These are phyloP conservation scores for Creolimax fragrantissima DNA, from an alignment of 78 protist genomes.

Conservation along the genomic window DNA sequence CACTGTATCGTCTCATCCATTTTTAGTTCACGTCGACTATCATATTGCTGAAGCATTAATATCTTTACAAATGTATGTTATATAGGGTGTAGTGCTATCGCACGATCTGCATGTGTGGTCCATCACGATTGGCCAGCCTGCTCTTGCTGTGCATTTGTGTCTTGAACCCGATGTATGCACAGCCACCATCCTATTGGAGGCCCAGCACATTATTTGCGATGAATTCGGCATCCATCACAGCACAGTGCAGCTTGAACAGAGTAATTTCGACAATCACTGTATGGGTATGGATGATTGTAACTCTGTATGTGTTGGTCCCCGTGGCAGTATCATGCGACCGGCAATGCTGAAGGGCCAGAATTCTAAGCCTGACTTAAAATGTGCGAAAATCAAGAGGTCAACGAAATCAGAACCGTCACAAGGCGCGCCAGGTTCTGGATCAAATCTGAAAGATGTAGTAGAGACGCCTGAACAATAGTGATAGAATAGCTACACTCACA, in stretches of 20 bases:
- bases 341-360: background rate
- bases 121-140: conserved; percentile 41
- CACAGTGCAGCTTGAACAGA: conserved; percentile 60
- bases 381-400: background rate
- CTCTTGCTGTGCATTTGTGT: conserved; percentile 42
- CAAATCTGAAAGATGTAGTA: background rate
- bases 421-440: background rate
- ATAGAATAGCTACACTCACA: background rate
- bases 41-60: too few relatives aligned
- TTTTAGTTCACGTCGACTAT: too few relatives aligned
- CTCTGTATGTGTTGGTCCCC: background rate
- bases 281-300: conserved; percentile 1
- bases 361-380: background rate
- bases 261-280: background rate
- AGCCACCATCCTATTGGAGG: background rate
- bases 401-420: background rate
- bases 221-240: conserved; percentile 48
- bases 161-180: background rate
- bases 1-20: too few relatives aligned
- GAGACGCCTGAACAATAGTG: background rate
- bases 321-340: background rate
- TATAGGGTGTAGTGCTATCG: conserved; percentile 37
- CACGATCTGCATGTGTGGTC: conserved; percentile 83
- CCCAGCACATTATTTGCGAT: conserved; percentile 25
- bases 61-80: too few relatives aligned